A percentile compares a stretch with the other conserved stretches of the same genome.
These are phyloP conservation scores for Phaeophleospora eucalypticola DNA, from an alignment of 2,329 filamentous ascomycete genomes.

Conservation along the genomic window DNA sequence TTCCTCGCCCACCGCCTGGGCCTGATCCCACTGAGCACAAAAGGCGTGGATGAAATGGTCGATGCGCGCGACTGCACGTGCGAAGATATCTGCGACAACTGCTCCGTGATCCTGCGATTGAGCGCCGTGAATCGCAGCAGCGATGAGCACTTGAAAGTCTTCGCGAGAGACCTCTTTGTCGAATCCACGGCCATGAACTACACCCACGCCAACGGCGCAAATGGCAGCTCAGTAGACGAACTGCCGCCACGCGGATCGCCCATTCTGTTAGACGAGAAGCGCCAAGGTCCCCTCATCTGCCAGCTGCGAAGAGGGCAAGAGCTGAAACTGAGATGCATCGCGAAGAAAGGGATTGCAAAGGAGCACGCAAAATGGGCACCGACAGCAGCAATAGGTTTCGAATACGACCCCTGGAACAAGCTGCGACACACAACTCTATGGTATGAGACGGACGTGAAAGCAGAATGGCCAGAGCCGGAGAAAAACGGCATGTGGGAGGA, in stretches of 20 bases:
- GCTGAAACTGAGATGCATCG: constrained; percentile 83
- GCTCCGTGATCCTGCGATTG: constrained; percentile 78
- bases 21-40: constrained; percentile 80
- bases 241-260: constrained; percentile 60
- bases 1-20: constrained; percentile 91
- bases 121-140: constrained; percentile 67
- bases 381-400: constrained; percentile 86
- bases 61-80: constrained; percentile 96
- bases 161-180: constrained; percentile 81
- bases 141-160: constrained; percentile 89
- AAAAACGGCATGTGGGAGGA: constrained; percentile 74
- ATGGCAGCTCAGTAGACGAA: constrained; percentile 64
- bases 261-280: constrained; percentile 77
- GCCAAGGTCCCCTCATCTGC: constrained; percentile 77
- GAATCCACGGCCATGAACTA: constrained; percentile 60
- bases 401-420: constrained; percentile 98
- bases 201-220: constrained; percentile 55
- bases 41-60: constrained; percentile 73
- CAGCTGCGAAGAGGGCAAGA: constrained; percentile 90
- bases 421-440: constrained; percentile 87
- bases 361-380: constrained; percentile 98
- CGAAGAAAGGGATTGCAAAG: constrained; percentile 98
- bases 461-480: constrained; percentile 31
- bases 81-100: constrained; percentile 89
- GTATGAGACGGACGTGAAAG: constrained; percentile 69